Evolutionary conservation across 2,329 filamentous ascomycete genomes (phyloP), one percentile per base, ranked within the genome.

Genomic region (Mycosphaerella sp.): DNA sequence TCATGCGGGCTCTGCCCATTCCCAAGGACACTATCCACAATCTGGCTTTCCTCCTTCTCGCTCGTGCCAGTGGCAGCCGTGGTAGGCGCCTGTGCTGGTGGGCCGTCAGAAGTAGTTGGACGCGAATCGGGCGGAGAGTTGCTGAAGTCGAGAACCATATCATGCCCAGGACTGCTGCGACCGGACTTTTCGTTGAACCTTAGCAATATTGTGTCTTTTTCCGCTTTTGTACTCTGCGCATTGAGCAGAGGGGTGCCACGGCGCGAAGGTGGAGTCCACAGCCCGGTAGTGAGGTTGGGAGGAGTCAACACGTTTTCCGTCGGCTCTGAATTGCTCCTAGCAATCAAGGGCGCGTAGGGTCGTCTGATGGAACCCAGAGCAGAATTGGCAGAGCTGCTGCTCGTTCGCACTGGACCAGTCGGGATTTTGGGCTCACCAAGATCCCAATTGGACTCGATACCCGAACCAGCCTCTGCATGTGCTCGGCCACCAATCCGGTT

Each of bases 181-280:
- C 50, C 51, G 10, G 40, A 30, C 13, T 36, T 32, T 6, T 57
- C 54, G 41, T 59, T 55, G 12, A 54, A 49, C 13, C 50, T 48
- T 6, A 52, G 43, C 14, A 56, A 53, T 6, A 53, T 28, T 12
- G 49, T 41, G 34, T 50, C 32, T 27, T 55, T 42, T 37, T 58
- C 27, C 58, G 60, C 44, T 59, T 66, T 54, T 25, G 49, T 25
- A 36, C 57, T 53, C 52, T 58, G 46, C 12, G 59, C 57, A 17
- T 46, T 47, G 9, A 59, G 37, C 4, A 42, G 14, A 2, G 64
- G 64, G 6, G 62, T 63, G 21, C 58, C 49, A 13, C 54, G 51
- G 35, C 51, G 42, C 34, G 46, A 52, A 18, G 63, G 61, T 27
- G 65, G 65, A 7, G 68, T 71, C 73, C 72, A 75, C 8, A 75